These are phyloP conservation scores for Candida montana DNA, from an alignment of 805 yeast species.

Conservation along the genomic window DNA sequence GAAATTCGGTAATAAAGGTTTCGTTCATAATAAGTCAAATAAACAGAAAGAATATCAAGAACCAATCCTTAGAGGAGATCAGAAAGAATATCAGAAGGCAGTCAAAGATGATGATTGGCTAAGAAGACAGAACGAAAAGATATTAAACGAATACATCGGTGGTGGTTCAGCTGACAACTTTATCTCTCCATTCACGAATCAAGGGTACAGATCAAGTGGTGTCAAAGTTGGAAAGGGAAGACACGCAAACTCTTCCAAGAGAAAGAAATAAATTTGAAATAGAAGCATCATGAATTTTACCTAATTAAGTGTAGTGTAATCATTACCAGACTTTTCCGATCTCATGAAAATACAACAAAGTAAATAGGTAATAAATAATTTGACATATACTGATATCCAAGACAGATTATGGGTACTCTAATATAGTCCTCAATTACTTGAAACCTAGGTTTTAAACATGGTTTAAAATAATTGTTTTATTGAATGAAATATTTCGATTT, in stretches of 20 bases:
- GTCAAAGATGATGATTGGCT: constrained; percentile 86
- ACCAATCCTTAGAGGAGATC: constrained; percentile 81
- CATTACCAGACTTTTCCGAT: no score
- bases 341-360: no score
- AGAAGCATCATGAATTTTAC: no score
- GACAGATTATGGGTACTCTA: no score
- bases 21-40: constrained; percentile 62
- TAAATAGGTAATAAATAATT: no score
- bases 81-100: constrained; percentile 86
- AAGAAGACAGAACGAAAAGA: constrained; percentile 78
- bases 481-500: no score
- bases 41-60: constrained; percentile 42
- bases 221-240: constrained; percentile 86
- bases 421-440: no score
- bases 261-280: constrained; percentile 19
- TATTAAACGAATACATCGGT: constrained; percentile 84
- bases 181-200: constrained; percentile 78
- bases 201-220: constrained; percentile 57
- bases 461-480: no score
- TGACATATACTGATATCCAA: no score
- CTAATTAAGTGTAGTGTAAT: no score
- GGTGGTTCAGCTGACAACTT: constrained; percentile 89
- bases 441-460: no score
- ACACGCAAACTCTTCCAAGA: constrained; percentile 62
- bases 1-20: constrained; percentile 72